Base-by-base conservation (phyloP, 2,329 filamentous ascomycete species). In the Ophiognomonia clavigignenti-juglandacearum region DNA sequence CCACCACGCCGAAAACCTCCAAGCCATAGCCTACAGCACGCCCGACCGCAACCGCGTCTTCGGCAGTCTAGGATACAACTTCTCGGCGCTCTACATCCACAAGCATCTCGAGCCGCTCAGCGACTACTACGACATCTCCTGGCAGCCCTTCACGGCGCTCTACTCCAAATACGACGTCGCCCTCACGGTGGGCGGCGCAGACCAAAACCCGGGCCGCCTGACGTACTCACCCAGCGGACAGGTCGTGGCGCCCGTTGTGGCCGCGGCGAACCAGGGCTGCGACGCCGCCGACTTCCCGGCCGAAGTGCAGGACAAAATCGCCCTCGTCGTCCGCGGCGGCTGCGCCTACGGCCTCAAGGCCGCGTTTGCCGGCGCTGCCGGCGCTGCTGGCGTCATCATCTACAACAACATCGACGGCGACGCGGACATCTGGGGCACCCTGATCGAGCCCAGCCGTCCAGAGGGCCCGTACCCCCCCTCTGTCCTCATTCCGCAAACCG, bases 331-430 rank as follows among this genome's bases (percentile, higher is more conserved):
- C 63, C 66, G 71, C 8, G 71, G 71, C 19, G 47, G 48, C 20
- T 74, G 71, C 47, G 62, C 66, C 32, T 65, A 74, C 31, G 52
- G 64, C 0, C 65, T 69, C 32, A 74, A 74, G 57, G 61, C 72
- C 26, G 67, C 64, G 56, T 60, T 72, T 4, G 71, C 71, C 23
- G 68, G 62, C 57, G 59, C 63, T 8, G 60, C 66, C 9, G 71
- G 70, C 35, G 72, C 70, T 3, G 34, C 66, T 2, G 70, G 62
- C 34, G 69, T 74, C 1, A 62, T 86, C 24, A 70, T 86, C 41
- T 84, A 82, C 60, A 80, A 86, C 43, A 45, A 39, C 11, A 19
- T 32, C 13, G 35, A 24, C 20, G 43, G 43, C 20, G 70, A 81
- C 85, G 52, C 68, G 64, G 60, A 24, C 62, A 6, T 26, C 24